phyloP scores from a whole-genome alignment of 2,329 filamentous ascomycete species.

The Alternaria sp. region DNA sequence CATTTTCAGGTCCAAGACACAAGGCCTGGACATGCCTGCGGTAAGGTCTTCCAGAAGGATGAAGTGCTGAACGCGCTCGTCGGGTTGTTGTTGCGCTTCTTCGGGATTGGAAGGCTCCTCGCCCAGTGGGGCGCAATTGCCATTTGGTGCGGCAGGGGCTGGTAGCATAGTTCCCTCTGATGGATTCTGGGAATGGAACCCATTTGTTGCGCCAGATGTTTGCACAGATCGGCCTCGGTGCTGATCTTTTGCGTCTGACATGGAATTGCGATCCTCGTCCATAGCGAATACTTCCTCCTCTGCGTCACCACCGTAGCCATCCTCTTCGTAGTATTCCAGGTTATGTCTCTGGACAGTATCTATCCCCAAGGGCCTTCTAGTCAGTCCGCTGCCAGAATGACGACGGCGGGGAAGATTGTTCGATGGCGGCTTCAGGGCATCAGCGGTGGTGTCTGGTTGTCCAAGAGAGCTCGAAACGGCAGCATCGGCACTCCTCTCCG shows the following conservation, averaged over 20 bases:
- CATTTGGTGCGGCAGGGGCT: conserved; percentile 34
- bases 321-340: conserved; percentile 90
- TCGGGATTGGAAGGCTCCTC: conserved; percentile 51
- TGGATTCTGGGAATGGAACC: conserved; percentile 1
- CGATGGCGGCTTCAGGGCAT: conserved; percentile 40
- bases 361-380: conserved; percentile 74
- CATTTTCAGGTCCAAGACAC: conserved; percentile 98
- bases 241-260: conserved; percentile 11
- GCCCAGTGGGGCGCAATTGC: conserved; percentile 6
- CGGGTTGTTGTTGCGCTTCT: conserved; percentile 55
- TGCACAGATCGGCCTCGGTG: conserved; percentile 7
- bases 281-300: conserved; percentile 74
- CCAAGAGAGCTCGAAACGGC: conserved; percentile 17
- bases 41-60: conserved; percentile 93
- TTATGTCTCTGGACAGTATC: conserved; percentile 69
- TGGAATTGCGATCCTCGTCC: conserved; percentile 58
- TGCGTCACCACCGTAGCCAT: conserved; percentile 81
- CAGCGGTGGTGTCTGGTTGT: conserved; percentile 7
- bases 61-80: conserved; percentile 84
- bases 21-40: conserved; percentile 93
- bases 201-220: not conserved
- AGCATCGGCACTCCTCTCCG: conserved; percentile 22
- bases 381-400: conserved; percentile 85
- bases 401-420: conserved; percentile 62
- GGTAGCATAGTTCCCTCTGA: conserved; percentile 41